Evolutionary conservation across 2,329 filamentous ascomycete genomes (phyloP).

Genomic region (Fusarium clavum): DNA sequence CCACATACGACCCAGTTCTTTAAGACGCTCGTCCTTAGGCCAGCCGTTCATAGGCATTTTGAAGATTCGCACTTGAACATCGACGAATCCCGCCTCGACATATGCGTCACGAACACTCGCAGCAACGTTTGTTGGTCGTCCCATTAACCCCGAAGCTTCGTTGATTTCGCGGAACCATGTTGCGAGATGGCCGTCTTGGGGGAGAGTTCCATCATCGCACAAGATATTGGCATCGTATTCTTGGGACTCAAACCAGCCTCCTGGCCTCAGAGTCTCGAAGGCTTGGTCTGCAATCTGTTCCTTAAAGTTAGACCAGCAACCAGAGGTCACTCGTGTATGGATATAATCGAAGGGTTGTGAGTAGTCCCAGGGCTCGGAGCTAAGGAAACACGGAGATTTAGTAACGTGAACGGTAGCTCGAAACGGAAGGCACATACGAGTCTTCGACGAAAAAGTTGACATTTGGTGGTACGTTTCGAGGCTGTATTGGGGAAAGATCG

Average conservation of each 20-base stretch:
- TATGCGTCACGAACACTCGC: slow-evolving; percentile 53
- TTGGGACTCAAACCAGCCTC: slow-evolving; percentile 67
- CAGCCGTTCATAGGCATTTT: slow-evolving; percentile 67
- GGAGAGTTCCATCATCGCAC: slow-evolving; percentile 61
- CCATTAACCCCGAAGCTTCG: slow-evolving; percentile 52
- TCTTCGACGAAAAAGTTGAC: slow-evolving; percentile 82
- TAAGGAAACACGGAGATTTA: slow-evolving; percentile 39
- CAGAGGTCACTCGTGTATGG: slow-evolving; percentile 62
- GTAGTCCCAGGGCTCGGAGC: slow-evolving; percentile 63
- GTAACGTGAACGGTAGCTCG: not conserved
- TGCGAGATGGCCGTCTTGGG: slow-evolving; percentile 52
- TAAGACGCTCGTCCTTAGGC: slow-evolving; percentile 60
- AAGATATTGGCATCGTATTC: slow-evolving; percentile 55
- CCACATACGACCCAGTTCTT: slow-evolving; percentile 59
- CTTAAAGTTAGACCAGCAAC: slow-evolving; percentile 63
- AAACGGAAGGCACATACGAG: slow-evolving; percentile 48
- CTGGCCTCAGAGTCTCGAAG: slow-evolving; percentile 61
- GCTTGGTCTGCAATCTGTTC: slow-evolving; percentile 63
- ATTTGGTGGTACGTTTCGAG: slow-evolving; percentile 74
- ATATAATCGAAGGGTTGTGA: slow-evolving; percentile 67
- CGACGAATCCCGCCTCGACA: slow-evolving; percentile 64
- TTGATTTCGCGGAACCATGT: slow-evolving; percentile 57
- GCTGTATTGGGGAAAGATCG: slow-evolving; percentile 76
- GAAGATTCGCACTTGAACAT: slow-evolving; percentile 64
- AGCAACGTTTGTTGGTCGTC: slow-evolving; percentile 54